Evolutionary conservation across 2,329 filamentous ascomycete species (phyloP), one percentile per base, ranked within the genome.

Genomic region (Fusarium odoratissimum): DNA sequence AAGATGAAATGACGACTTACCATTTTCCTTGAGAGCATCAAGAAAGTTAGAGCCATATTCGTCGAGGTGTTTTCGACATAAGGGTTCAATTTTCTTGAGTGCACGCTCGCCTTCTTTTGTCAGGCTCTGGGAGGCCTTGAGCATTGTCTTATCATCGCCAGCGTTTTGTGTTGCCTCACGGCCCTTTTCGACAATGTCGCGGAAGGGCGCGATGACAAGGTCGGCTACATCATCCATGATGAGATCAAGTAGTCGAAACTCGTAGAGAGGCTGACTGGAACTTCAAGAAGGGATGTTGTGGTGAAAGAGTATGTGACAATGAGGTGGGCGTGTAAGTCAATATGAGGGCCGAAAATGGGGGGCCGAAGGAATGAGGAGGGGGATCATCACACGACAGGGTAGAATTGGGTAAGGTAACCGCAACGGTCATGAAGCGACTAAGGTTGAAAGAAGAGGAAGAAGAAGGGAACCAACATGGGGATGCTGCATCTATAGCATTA

Each of bases 131-230:
- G 86, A 86, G 31, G 86, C 84, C 78, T 84, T 86, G 75, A 83
- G 80, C 87, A 90, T 89, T 48, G 71, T 64, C 67, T 84, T 79
- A 30, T 82, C 76, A 60, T 83, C 80, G 42, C 80, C 84, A 14
- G 86, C 86, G 81, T 88, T 88, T 31, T 83, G 80, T 52, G 85
- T 75, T 1, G 87, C 87, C 16, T 75, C 66, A 38, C 80, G 84
- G 37, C 84, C 87, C 80, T 88, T 88, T 46, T 86, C 84, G 57
- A 88, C 83, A 60, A 89, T 84, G 48, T 89, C 86, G 58, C 79
- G 82, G 73, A 89, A 89, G 33, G 87, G 86, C 40, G 82, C 81
- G 33, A 88, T 79, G 41, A 88, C 84, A 49, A 89, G 83, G 48
- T 82, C 80, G 48, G 75, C 73, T 30, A 84, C 79, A 55, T 82